Conservation (phyloP, 202 grass and related monocot genomes). For the Zizania palustris region DNA sequence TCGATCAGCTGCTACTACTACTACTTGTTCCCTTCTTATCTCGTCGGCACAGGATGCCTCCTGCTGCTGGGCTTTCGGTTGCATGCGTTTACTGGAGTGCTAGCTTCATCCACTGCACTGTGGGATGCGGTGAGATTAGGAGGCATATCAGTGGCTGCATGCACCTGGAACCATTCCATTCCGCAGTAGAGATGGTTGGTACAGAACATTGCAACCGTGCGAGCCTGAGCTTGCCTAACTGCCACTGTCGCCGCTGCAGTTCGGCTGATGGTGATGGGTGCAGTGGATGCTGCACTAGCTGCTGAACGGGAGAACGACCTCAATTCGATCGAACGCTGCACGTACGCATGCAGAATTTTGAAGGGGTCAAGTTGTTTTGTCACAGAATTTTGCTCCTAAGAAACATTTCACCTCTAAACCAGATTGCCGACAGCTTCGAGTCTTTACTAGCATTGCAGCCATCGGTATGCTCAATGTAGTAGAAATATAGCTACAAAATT, state of each 20-base stretch:
- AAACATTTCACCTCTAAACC: not conserved
- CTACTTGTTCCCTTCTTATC: constrained; percentile 46
- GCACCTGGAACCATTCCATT: not conserved
- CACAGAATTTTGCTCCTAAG: not conserved
- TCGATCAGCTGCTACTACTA: not conserved
- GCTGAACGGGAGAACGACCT: not conserved
- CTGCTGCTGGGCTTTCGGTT: not conserved
- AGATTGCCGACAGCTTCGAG: not conserved
- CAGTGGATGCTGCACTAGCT: not conserved
- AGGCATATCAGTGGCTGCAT: constrained; percentile 39
- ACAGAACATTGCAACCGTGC: constrained; percentile 19
- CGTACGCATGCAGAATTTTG: not conserved
- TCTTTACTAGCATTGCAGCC: no score
- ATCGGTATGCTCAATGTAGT: no score
- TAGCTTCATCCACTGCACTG: constrained; percentile 31
- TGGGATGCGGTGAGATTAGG: constrained; percentile 47
- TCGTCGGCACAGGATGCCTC: constrained; percentile 43
- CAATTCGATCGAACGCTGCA: not conserved
- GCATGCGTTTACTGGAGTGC: not conserved
- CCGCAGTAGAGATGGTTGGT: not conserved
- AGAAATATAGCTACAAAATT: no score
- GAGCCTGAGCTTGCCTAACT: not conserved
- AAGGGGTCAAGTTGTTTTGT: not conserved
- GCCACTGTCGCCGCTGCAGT: not conserved
- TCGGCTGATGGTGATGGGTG: not conserved